Evolutionary conservation across 768 basidiomycete genomes (phyloP).

Genomic region (Termitomyces sp.): DNA sequence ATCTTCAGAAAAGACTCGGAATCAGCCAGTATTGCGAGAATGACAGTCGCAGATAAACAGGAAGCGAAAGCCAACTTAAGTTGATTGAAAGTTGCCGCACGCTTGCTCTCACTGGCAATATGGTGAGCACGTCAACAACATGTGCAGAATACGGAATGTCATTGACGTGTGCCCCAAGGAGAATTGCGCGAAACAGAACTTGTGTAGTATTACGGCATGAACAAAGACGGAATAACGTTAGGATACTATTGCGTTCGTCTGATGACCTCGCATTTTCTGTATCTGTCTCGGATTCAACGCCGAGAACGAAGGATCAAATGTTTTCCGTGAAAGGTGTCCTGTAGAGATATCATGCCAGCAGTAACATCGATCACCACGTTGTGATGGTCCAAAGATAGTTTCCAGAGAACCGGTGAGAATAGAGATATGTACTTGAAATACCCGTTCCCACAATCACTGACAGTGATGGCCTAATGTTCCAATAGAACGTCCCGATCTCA

Average conservation of each 20-base stretch:
- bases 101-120: too few species aligned
- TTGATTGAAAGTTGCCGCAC: too few species aligned
- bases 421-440: neutral
- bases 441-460: slow-evolving; percentile 9
- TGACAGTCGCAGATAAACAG: neutral
- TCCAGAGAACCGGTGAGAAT: neutral
- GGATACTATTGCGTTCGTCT: neutral
- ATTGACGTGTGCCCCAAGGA: neutral
- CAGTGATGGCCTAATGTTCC: neutral
- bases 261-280: neutral
- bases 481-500: slow-evolving; percentile 3
- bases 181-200: neutral
- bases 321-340: neutral
- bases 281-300: neutral
- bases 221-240: neutral
- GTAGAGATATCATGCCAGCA: neutral
- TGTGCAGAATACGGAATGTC: too few species aligned
- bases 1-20: neutral
- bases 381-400: slow-evolving; percentile 1
- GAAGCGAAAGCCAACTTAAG: neutral
- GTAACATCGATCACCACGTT: slow-evolving; percentile 1
- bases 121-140: too few species aligned
- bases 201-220: neutral
- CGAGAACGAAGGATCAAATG: slow-evolving; percentile 9
- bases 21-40: neutral